Evolutionary conservation across 129 eudicot species (phyloP).

Genomic region (Chrysanthemum makinoi): DNA sequence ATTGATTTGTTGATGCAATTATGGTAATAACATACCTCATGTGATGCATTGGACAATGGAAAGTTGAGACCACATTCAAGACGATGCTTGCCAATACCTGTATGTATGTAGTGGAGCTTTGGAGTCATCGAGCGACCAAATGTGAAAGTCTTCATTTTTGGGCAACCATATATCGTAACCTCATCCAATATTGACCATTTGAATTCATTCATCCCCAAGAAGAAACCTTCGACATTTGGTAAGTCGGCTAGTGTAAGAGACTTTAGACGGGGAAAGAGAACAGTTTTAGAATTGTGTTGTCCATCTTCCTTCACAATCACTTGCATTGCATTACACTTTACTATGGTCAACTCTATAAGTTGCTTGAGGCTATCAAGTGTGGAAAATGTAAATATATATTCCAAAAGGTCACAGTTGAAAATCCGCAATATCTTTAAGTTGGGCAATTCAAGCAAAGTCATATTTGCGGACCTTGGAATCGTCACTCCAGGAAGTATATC

Average conservation of each 20-base stretch:
- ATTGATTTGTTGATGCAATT: too few species aligned
- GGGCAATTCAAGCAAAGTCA: too few species aligned
- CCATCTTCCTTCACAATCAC: not conserved
- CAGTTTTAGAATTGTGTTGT: not conserved
- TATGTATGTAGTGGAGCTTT: too few species aligned
- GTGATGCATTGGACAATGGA: not conserved
- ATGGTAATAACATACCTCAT: too few species aligned
- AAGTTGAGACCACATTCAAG: slow-evolving; percentile 8
- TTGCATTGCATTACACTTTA: not conserved
- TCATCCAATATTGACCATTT: too few species aligned
- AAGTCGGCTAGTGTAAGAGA: not conserved
- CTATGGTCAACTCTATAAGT: not conserved
- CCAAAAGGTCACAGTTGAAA: not conserved
- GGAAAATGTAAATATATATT: not conserved
- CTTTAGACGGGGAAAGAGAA: not conserved
- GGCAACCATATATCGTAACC: too few species aligned
- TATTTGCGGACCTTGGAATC: too few species aligned
- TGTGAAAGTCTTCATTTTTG: too few species aligned
- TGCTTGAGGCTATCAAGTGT: slow-evolving; percentile 5
- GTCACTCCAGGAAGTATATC: too few species aligned
- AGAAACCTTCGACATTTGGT: too few species aligned
- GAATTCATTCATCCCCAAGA: too few species aligned
- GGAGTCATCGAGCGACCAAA: too few species aligned
- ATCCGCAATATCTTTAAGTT: not conserved
- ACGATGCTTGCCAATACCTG: not conserved